Base-by-base conservation (phyloP, 2,329 filamentous ascomycete species). In the Curvularia hawaiiensis region DNA sequence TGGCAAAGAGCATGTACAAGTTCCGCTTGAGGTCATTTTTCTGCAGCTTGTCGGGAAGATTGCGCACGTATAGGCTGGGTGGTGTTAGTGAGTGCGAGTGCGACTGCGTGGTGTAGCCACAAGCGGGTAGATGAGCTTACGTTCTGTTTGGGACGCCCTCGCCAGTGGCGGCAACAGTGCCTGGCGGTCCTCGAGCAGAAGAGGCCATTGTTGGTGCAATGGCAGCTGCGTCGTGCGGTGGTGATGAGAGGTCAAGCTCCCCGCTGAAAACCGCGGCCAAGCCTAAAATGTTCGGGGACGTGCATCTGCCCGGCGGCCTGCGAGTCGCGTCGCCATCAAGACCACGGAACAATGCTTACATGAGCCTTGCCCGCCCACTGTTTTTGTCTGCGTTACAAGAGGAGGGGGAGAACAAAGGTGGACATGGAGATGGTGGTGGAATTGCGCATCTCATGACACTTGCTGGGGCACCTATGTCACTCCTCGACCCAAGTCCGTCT, bases 1-100 rank as follows among this genome's bases (percentile, higher is more conserved):
- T 96, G 11, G 92, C 92, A 77, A 98, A 98, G 12, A 98, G 85
- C 77, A 92, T 90, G 79, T 99, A 99, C 30, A 99, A 84, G 5
- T 90, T 89, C 45, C 91, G 89, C 70, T 92, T 88, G 41, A 99
- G 80, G 75, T 98, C 93, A 60, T 86, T 83, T 77, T 98, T 99
- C 71, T 90, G 90, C 62, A 98, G 86, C 80, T 97, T 97, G 60
- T 92, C 86, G 22, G 91, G 92, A 2, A 99, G 84, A 70, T 97
- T 97, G 51, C 88, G 90, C 68, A 96, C 84, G 75, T 98, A 99
- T 62, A 99, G 85, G 10, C 91, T 96, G 69, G 26, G 28, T 30
- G 51, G 11, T 16, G 52, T 68, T 38, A 68, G 61, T 11, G 35
- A 38, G n/a, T 16, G 16, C 35, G 14, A 26, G 41, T 24, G 41